Base-by-base conservation (phyloP, 495 filamentous ascomycete genomes). In the Tuber magnatum region DNA sequence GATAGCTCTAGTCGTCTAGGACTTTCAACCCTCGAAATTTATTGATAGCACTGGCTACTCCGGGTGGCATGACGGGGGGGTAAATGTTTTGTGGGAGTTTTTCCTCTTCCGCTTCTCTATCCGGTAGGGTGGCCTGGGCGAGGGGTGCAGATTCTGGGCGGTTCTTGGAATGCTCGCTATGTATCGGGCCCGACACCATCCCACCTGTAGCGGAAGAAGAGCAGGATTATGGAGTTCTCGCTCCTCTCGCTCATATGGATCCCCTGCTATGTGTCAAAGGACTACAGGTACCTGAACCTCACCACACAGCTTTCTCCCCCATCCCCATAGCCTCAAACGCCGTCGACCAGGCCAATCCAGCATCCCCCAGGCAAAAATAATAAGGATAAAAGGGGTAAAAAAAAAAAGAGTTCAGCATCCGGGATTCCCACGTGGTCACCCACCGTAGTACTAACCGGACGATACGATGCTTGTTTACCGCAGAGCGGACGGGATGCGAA, bases 401-500 rank as follows among this genome's bases (percentile, higher is more conserved):
- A 40, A 40, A 40, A 65, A 65, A 20, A 65, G 56, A 65, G 56
- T 65, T 65, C 56, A 8, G 28, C 28, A 65, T 65, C 56, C 14
- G 28, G 56, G 56, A 65, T 65, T 65, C 56, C 56, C 56, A 65
- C 56, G 32, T 65, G 56, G 56, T 35, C 56, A 65, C 56, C 56
- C 56, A 65, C 28, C 32, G 56, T 65, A 65, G 56, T 65, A 65
- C 56, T 35, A 65, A 35, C 28, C 28, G 28, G 56, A 65, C 56
- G 56, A 65, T 35, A 35, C 56, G 56, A 65, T 65, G 28, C 56
- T 65, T 65, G 56, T 65, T 65, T 65, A 65, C 14, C 28, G 56
- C 56, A 65, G 56, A 65, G 56, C 56, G 56, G 56, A 65, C 56
- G 56, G 56, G 56, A 65, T 65, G 56, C 56, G 56, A 65, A 65